phyloP scores from a whole-genome alignment of 148 eudicot species.

The Limonium bicolor region DNA sequence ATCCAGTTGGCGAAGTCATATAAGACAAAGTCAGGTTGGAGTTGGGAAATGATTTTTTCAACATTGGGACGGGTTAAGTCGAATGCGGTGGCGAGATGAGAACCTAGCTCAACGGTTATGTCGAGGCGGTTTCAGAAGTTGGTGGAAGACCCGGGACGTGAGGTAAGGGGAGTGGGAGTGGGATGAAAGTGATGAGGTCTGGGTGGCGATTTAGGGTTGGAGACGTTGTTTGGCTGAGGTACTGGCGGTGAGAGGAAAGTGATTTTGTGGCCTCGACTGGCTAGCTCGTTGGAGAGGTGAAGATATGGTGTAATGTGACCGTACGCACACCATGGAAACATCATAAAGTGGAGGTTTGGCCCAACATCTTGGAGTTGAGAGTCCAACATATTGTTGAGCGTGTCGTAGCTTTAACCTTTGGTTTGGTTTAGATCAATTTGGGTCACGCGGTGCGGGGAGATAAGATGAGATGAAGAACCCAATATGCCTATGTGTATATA shows the following conservation, averaged over 20 bases:
- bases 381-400: too few species aligned
- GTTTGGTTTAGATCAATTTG: too few species aligned
- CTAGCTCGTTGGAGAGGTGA: slow-evolving; percentile 35
- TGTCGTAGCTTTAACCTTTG: too few species aligned
- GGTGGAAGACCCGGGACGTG: slow-evolving; percentile 30
- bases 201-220: slow-evolving; percentile 29
- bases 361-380: too few species aligned
- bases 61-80: slow-evolving; percentile 21
- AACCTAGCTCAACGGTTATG: slow-evolving; percentile 18
- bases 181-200: slow-evolving; percentile 25
- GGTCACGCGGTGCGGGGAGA: too few species aligned
- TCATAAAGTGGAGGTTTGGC: slow-evolving; percentile 28
- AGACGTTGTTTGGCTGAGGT: slow-evolving; percentile 17
- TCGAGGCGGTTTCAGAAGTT: slow-evolving; percentile 34
- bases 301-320: slow-evolving; percentile 40
- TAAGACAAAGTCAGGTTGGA: slow-evolving; percentile 27
- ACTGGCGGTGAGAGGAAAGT: slow-evolving; percentile 25
- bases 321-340: slow-evolving; percentile 51
- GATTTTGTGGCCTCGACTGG: slow-evolving; percentile 26
- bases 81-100: slow-evolving; percentile 31
- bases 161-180: slow-evolving; percentile 28
- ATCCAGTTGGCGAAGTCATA: slow-evolving; percentile 40
- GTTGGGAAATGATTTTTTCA: slow-evolving; percentile 11
- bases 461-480: too few species aligned
- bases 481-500: too few species aligned